phyloP scores from a whole-genome alignment of 176 grass and related monocot species.

The Carex pumila region DNA sequence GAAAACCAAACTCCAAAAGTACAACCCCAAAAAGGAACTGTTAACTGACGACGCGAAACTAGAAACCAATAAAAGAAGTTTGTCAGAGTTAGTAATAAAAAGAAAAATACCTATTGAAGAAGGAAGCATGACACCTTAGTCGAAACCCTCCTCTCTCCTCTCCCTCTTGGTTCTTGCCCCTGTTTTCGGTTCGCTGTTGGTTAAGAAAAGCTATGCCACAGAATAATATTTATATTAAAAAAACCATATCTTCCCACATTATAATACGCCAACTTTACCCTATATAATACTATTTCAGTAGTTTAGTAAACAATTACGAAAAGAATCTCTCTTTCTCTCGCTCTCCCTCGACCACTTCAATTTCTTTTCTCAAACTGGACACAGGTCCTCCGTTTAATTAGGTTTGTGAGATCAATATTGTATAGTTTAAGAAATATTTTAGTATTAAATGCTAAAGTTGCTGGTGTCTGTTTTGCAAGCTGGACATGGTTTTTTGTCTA shows the following conservation, averaged over 20 bases:
- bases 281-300: conserved; percentile 20
- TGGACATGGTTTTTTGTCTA: conserved; percentile 11
- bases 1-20: not conserved
- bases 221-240: conserved; percentile 8
- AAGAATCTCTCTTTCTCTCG: not conserved
- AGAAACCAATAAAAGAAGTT: not conserved
- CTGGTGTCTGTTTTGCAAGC: not conserved
- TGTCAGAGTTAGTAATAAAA: not conserved
- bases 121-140: conserved; percentile 18
- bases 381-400: not conserved
- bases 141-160: conserved; percentile 6
- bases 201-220: not conserved
- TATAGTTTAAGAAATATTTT: not conserved
- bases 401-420: not conserved
- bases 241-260: conserved; percentile 1
- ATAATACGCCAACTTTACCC: conserved; percentile 14
- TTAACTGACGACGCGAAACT: not conserved
- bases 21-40: not conserved
- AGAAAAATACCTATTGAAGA: not conserved
- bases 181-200: not conserved
- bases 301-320: not conserved
- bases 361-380: not conserved
- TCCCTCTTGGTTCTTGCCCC: not conserved
- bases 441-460: not conserved
- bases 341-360: not conserved